Conservation (phyloP, 331 rosid species). For the Prunus yedoensis region DNA sequence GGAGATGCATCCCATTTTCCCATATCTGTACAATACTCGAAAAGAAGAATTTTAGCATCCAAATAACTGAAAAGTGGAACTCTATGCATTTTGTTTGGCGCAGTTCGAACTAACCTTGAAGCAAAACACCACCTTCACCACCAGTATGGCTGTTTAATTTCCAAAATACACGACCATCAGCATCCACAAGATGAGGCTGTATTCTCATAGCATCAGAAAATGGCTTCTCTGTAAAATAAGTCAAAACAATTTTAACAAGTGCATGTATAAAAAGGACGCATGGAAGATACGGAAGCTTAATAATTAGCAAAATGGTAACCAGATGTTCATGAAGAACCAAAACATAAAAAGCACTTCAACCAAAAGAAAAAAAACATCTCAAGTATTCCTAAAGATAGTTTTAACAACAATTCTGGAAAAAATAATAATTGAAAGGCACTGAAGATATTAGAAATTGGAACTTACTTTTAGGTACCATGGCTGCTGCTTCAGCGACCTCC, state of each 20-base stretch:
- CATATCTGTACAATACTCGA: slow-evolving; percentile 36
- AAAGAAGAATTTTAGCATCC: background rate
- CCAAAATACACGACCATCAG: slow-evolving; percentile 50
- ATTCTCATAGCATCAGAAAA: slow-evolving; percentile 36
- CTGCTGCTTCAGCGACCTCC: slow-evolving; percentile 49
- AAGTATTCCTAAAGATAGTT: background rate
- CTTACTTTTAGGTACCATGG: slow-evolving; percentile 47
- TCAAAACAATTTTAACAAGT: background rate
- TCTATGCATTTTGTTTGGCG: background rate
- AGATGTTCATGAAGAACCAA: background rate
- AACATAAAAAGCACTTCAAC: background rate
- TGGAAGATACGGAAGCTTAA: background rate
- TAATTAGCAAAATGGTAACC: background rate
- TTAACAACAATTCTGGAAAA: background rate
- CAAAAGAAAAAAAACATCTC: background rate
- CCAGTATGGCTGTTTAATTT: slow-evolving; percentile 33
- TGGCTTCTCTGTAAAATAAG: slow-evolving; percentile 22
- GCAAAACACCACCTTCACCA: slow-evolving; percentile 29
- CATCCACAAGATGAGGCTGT: slow-evolving; percentile 36
- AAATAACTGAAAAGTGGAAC: background rate
- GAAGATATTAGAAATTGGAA: background rate
- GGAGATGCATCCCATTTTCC: slow-evolving; percentile 31
- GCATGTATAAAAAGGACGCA: background rate
- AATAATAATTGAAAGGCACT: background rate
- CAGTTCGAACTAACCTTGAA: slow-evolving; percentile 37